phyloP scores from a whole-genome alignment of 2,329 filamentous ascomycete genomes.

The Alternaria arbusti region DNA sequence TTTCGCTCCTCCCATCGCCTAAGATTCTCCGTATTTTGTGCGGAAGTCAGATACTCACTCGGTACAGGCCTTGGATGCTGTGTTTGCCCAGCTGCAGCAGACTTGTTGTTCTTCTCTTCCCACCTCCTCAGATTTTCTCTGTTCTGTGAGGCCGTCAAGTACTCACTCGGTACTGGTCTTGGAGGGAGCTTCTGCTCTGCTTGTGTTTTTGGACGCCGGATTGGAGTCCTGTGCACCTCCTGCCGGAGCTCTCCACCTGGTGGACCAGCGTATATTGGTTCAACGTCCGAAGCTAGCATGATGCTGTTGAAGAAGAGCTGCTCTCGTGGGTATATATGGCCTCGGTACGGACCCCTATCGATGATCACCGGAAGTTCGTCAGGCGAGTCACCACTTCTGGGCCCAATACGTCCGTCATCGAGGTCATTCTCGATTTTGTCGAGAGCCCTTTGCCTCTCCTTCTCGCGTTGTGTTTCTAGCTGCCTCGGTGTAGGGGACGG shows the following conservation, averaged over 20 bases:
- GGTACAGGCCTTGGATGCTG: background rate
- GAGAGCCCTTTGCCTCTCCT: background rate
- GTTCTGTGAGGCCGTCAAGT: background rate
- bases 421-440: constrained; percentile 5
- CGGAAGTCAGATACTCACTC: background rate
- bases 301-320: constrained; percentile 28
- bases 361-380: constrained; percentile 16
- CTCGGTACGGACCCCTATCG: constrained; percentile 19
- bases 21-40: background rate
- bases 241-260: constrained; percentile 2
- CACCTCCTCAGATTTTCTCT: background rate
- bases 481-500: background rate
- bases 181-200: background rate
- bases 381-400: background rate
- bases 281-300: constrained; percentile 20
- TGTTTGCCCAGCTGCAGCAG: background rate
- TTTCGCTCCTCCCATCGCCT: background rate
- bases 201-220: background rate
- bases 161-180: constrained; percentile 4
- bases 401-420: constrained; percentile 3
- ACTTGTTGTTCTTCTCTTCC: background rate
- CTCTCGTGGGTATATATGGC: constrained; percentile 15
- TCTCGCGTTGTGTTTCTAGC: background rate
- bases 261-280: constrained; percentile 2
- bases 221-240: constrained; percentile 1